Percentiles rank a stretch among this genome's conserved stretches.
Evolutionary conservation across 768 basidiomycete species (phyloP).

Genomic region (Naematelia encephala): DNA sequence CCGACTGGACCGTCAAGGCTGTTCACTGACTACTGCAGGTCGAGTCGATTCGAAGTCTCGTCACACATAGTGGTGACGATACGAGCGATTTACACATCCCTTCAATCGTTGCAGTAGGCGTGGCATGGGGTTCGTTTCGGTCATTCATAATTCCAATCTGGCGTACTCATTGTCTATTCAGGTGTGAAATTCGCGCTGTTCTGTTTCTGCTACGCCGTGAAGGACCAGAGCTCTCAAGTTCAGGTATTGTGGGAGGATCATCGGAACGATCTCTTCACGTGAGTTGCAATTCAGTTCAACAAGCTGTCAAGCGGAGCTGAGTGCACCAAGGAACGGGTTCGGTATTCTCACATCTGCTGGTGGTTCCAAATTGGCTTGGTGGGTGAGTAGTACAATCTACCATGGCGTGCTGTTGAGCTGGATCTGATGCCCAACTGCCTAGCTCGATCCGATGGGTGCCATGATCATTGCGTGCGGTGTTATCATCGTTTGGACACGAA

Average conservation of each 20-base stretch:
- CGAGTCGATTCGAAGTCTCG: slow-evolving; percentile 72
- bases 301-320: slow-evolving; percentile 3
- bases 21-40: slow-evolving; percentile 51
- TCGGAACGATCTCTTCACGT: slow-evolving; percentile 85
- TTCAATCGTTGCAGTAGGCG: slow-evolving; percentile 75
- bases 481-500: slow-evolving; percentile 70
- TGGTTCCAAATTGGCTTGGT: slow-evolving; percentile 53
- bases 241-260: slow-evolving; percentile 96
- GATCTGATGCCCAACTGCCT: not conserved
- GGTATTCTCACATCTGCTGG: slow-evolving; percentile 52
- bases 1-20: not conserved
- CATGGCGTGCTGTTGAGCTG: too few relatives aligned
- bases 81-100: slow-evolving; percentile 70
- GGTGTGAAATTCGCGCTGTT: slow-evolving; percentile 81
- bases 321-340: slow-evolving; percentile 40
- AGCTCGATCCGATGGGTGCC: slow-evolving; percentile 49
- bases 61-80: slow-evolving; percentile 58
- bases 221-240: slow-evolving; percentile 82
- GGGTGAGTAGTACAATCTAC: slow-evolving; percentile 57
- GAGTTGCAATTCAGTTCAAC: slow-evolving; percentile 56
- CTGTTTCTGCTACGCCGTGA: slow-evolving; percentile 75
- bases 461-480: slow-evolving; percentile 55
- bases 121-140: slow-evolving; percentile 65
- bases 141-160: slow-evolving; percentile 56
- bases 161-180: slow-evolving; percentile 5